Evolutionary conservation across 2,329 filamentous ascomycete genomes (phyloP), one percentile per base, ranked within the genome.

Genomic region (Macrophomina tecta): DNA sequence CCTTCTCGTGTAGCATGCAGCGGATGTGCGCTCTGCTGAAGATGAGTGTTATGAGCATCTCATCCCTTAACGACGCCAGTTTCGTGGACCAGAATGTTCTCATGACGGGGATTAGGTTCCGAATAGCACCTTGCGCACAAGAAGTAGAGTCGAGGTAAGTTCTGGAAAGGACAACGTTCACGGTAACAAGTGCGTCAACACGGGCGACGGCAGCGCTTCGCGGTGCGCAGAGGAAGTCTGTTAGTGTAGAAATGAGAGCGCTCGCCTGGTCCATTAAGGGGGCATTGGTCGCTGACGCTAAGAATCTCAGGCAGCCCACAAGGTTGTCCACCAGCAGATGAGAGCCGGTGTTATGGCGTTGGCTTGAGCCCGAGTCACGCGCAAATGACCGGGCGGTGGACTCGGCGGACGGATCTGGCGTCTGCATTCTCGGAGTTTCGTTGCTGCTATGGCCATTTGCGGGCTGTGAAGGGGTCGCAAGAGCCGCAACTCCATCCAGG

Each of bases 71-170:
- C 14, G 86, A 84, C 32, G 85, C 78, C 53, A 87, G 86, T 71
- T 91, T 91, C n/a, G 86, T 85, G 69, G 89, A 84, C 94, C 94
- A 99, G 80, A 93, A 88, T 60, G 87, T 85, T 65, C 86, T 87
- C 70, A 97, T 87, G 52, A 94, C 77, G 1, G 92, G 90, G 30
- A 97, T 74, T 7, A 94, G 76, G 6, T 86, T 83, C 65, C 83
- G 80, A 16, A 90, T 84, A 45, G 90, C 80, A 40, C 81, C 82
- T 69, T 85, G 86, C 3, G 90, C 87, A 63, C 93, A 82, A 0
- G 82, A 77, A 14, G 89, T 83, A 68, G 91, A 86, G 73, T 97
- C 91, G 55, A 89, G 87, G 66, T 91, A 84, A 2, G 87, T 86
- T 66, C 84, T 85, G 46, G 84, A 81, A 58, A 97, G 81, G 5